Base-by-base conservation (phyloP, 768 basidiomycete species). In the Strobilomyces echinocephalus region DNA sequence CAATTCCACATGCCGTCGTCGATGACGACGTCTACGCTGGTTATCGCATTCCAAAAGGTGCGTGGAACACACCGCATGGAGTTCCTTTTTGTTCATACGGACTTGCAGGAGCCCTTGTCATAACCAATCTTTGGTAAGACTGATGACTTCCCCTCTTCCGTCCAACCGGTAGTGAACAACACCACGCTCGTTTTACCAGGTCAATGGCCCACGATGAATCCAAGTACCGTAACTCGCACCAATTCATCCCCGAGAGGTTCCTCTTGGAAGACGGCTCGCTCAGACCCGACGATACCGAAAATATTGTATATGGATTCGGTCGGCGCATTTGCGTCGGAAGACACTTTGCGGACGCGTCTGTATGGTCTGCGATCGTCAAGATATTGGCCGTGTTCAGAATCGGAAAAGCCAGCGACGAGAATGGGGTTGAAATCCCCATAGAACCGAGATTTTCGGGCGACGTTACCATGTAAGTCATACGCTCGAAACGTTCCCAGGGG, bases 11-110 rank as follows among this genome's bases (percentile, higher is more conserved):
- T 54, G 49, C 60, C 20, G 49, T 61, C 8, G 73, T 74, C 1
- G 55, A 72, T 21, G 76, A 78, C 33, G 79, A 79, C 31, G 50
- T 71, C 7, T 79, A 77, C 54, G 65, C 69, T 31, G 74, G 76
- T n/a, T 78, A 76, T 51, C 64, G 74, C 8, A 84, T 85, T 44
- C 83, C 83, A 5, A 73, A 74, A 55, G 63, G 63, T 65, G 21
- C 33, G 46, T 24, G 12, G 7, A 11, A 14, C 31, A 38, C 20
- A 38, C 36, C 31, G 20, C 6, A 15, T 4, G 0, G 12, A 33
- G n/a, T 24, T 21, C 12, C 10, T 15, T 8, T 34, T 2, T 30
- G 16, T 20, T 54, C 16, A 65, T 21, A 10, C 3, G 8, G n/a
- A 24, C 39, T 24, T 10, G 9, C 44, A 63, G 63, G 63, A 38